Percentiles rank a stretch among this genome's conserved stretches.
Conservation (phyloP, 129 eudicot species). For the Escallonia rubra region DNA sequence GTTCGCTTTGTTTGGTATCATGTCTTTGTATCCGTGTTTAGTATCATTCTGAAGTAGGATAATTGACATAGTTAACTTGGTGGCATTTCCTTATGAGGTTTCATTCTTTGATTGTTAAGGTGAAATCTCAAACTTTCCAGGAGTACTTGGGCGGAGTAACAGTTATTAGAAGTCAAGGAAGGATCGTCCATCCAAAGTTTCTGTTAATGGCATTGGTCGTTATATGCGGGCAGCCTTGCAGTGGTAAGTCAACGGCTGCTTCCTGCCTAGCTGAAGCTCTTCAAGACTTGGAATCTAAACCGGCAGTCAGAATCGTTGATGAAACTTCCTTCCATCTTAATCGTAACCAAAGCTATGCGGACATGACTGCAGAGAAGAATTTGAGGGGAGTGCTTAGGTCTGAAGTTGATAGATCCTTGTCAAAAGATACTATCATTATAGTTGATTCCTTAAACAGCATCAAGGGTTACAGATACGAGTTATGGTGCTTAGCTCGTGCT, state of each 20-base stretch:
- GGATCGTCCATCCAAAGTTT: neutral
- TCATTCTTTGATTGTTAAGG: too few relatives aligned
- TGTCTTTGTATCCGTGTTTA: too few relatives aligned
- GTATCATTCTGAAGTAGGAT: too few relatives aligned
- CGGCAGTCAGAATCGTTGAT: constrained; percentile 51
- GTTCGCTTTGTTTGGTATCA: too few relatives aligned
- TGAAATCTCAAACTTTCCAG: too few relatives aligned
- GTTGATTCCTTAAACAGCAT: constrained; percentile 94
- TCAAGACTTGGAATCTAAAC: constrained; percentile 51
- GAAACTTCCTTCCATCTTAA: constrained; percentile 81
- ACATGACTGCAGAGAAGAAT: constrained; percentile 87
- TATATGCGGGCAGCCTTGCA: constrained; percentile 93
- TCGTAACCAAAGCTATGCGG: constrained; percentile 82
- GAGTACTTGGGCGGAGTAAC: too few relatives aligned
- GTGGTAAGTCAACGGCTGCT: constrained; percentile 92
- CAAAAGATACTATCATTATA: constrained; percentile 66
- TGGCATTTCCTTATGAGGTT: too few relatives aligned
- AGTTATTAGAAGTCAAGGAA: too few relatives aligned
- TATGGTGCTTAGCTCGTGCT: constrained; percentile 96
- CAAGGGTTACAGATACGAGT: constrained; percentile 94
- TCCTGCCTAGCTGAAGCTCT: constrained; percentile 71
- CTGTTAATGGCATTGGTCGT: constrained; percentile 82
- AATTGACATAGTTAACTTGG: too few relatives aligned
- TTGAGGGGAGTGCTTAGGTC: constrained; percentile 92
- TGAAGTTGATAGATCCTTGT: constrained; percentile 90